Evolutionary conservation across 2,329 filamentous ascomycete genomes (phyloP).

Genomic region (Paecilomyces fulvus): DNA sequence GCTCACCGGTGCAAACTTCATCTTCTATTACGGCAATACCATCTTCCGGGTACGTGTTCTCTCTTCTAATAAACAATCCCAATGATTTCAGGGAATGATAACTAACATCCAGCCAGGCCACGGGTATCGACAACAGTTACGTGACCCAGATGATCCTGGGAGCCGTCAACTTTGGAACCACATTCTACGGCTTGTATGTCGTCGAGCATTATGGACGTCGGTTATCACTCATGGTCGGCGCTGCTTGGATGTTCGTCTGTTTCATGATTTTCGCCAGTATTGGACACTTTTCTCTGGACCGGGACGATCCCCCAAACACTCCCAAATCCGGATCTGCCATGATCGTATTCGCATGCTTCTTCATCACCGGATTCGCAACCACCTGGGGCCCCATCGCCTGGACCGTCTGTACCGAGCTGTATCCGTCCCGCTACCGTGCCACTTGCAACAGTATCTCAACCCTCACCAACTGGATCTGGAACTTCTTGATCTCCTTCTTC

Average conservation of each 20-base stretch:
- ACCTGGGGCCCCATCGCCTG: conserved; percentile 59
- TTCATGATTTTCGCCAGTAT: conserved; percentile 52
- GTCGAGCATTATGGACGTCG: conserved; percentile 64
- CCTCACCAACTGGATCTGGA: conserved; percentile 70
- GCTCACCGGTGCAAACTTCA: conserved; percentile 42
- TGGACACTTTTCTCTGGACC: conserved; percentile 40
- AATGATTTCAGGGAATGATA: background rate
- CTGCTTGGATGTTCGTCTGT: conserved; percentile 60
- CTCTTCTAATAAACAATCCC: no score
- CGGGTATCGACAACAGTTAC: conserved; percentile 58
- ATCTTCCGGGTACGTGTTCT: conserved; percentile 46
- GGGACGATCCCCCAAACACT: conserved; percentile 33
- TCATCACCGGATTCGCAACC: conserved; percentile 62
- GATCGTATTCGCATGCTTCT: conserved; percentile 66
- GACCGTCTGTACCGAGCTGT: conserved; percentile 39
- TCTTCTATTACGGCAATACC: conserved; percentile 47
- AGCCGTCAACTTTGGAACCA: conserved; percentile 60
- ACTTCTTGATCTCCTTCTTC: conserved; percentile 70
- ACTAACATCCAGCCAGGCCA: conserved; percentile 23
- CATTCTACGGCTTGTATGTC: conserved; percentile 60
- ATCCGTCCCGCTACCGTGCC: conserved; percentile 48
- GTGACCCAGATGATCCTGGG: conserved; percentile 60
- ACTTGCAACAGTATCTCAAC: conserved; percentile 71
- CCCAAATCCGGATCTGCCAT: conserved; percentile 53
- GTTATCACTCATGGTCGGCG: conserved; percentile 58